These are phyloP conservation scores for Hypoxylon crocopeplum DNA, from an alignment of 495 filamentous ascomycete species.

Conservation along the genomic window DNA sequence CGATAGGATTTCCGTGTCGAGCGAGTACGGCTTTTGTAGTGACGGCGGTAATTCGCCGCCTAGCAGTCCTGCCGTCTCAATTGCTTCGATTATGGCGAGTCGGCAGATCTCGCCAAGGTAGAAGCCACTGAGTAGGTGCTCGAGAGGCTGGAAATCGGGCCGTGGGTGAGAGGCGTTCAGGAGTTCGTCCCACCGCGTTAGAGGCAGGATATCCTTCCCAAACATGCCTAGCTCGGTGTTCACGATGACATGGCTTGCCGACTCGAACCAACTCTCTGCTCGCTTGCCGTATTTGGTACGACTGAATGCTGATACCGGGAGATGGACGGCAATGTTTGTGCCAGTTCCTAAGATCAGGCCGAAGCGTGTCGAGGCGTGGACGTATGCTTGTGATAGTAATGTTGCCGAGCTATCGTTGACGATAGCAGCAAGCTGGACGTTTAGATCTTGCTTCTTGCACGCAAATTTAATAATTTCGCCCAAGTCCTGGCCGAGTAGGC, in stretches of 20 bases:
- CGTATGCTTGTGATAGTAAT: constrained; percentile 78
- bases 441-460: constrained; percentile 50
- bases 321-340: constrained; percentile 60
- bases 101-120: constrained; percentile 86
- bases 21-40: constrained; percentile 59
- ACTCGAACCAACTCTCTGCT: constrained; percentile 62
- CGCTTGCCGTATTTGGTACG: constrained; percentile 57
- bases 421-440: constrained; percentile 75
- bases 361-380: constrained; percentile 66
- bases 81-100: constrained; percentile 69
- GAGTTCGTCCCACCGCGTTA: constrained; percentile 75
- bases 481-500: constrained; percentile 58
- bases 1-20: constrained; percentile 67
- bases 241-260: constrained; percentile 65
- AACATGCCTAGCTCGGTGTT: constrained; percentile 91
- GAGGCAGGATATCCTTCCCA: constrained; percentile 69
- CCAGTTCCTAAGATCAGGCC: constrained; percentile 64
- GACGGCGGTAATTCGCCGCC: constrained; percentile 62
- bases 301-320: constrained; percentile 60
- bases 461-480: constrained; percentile 59
- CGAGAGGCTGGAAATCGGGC: constrained; percentile 84
- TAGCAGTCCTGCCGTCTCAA: constrained; percentile 60
- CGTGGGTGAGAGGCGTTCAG: constrained; percentile 69
- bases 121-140: constrained; percentile 81
- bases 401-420: constrained; percentile 86